These are phyloP conservation scores for Solanum corneliomulleri DNA, from an alignment of 257 asterid genomes.

Conservation along the genomic window DNA sequence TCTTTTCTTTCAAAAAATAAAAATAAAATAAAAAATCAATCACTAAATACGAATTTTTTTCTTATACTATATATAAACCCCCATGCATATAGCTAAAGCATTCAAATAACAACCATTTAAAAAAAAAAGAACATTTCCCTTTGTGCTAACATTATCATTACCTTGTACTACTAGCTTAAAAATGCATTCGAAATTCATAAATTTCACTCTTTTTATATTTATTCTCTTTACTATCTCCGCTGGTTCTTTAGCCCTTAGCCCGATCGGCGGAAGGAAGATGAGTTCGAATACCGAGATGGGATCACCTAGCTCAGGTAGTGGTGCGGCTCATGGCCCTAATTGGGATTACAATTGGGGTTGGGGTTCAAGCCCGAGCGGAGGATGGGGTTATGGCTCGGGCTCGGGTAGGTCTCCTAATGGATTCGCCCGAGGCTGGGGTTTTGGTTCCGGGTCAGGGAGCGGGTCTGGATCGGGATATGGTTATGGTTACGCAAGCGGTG, in stretches of 20 bases:
- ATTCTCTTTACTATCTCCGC: background rate
- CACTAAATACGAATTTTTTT: background rate
- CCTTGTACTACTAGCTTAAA: background rate
- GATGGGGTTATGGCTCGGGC: conserved; percentile 42
- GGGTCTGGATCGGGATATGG: conserved; percentile 27
- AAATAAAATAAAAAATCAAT: background rate
- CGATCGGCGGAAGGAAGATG: background rate
- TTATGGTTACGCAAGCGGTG: conserved; percentile 15
- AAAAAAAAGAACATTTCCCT: background rate
- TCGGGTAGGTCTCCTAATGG: conserved; percentile 29
- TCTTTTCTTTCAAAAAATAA: background rate
- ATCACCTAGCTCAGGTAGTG: conserved; percentile 12
- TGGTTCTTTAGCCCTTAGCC: background rate
- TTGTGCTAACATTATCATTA: background rate
- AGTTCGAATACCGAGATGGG: background rate
- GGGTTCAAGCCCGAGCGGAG: conserved; percentile 30
- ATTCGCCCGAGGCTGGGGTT: conserved; percentile 12
- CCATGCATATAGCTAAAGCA: background rate
- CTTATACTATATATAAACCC: background rate
- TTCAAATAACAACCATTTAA: background rate
- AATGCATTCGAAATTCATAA: background rate
- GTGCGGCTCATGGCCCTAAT: conserved; percentile 26
- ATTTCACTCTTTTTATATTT: background rate
- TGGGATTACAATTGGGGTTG: conserved; percentile 35
- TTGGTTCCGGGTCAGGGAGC: conserved; percentile 20